Conservation (phyloP, 2,329 filamentous ascomycete species). For the Venturia asperata region DNA sequence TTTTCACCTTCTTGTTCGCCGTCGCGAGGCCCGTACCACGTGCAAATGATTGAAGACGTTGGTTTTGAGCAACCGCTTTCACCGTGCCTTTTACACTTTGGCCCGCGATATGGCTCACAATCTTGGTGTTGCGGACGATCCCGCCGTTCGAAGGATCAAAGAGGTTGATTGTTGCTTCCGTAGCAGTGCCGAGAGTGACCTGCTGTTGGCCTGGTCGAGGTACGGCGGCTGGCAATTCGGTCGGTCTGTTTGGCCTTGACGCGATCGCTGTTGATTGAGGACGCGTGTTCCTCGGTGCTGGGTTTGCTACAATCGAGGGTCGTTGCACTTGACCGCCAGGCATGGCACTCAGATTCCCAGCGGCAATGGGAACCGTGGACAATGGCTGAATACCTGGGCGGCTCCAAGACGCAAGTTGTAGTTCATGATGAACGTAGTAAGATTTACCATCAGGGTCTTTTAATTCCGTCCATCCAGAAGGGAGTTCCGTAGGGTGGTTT, state of each 20-base stretch:
- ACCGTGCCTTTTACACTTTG: slow-evolving; percentile 8
- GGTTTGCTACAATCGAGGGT: neutral
- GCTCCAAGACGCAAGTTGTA: slow-evolving; percentile 9
- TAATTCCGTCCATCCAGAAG: slow-evolving; percentile 5
- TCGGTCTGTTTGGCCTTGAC: neutral
- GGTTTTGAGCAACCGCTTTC: slow-evolving; percentile 6
- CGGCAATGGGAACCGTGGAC: neutral
- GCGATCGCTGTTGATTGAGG: neutral
- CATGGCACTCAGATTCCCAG: neutral
- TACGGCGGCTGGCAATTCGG: neutral
- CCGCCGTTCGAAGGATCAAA: slow-evolving; percentile 8
- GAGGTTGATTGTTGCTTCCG: slow-evolving; percentile 6
- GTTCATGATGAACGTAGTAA: neutral
- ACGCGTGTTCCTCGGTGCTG: neutral
- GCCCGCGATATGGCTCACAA: slow-evolving; percentile 2
- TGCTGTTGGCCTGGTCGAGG: slow-evolving; percentile 4
- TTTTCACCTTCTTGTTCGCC: slow-evolving; percentile 13
- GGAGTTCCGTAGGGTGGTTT: neutral
- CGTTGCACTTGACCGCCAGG: neutral
- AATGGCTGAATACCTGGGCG: slow-evolving; percentile 4
- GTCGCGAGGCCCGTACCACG: neutral
- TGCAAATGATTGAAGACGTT: slow-evolving; percentile 10
- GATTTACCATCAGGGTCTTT: slow-evolving; percentile 13
- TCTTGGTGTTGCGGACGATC: slow-evolving; percentile 14
- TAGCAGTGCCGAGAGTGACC: neutral